Conservation (phyloP, 306 rosid genomes). For the Lathyrus oleraceus region DNA sequence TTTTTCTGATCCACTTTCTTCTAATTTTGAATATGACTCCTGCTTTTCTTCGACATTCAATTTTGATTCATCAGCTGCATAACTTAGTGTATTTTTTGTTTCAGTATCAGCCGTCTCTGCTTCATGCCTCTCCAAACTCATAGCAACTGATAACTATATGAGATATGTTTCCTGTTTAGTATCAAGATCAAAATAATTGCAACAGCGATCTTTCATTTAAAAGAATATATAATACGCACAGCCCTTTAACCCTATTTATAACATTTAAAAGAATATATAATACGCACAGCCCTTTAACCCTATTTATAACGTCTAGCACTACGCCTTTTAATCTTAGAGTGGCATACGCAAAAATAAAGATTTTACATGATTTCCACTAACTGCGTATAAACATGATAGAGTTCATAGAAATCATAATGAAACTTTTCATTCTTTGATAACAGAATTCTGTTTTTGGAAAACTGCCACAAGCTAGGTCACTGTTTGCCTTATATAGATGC, state of each 20-base stretch:
- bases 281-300: conserved; percentile 2
- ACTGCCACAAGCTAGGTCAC: no score
- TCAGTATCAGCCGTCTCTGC: conserved; percentile 48
- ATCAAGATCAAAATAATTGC: conserved; percentile 35
- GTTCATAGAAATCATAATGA: no score
- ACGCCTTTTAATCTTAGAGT: conserved; percentile 14
- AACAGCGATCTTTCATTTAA: conserved; percentile 26
- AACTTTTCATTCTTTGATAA: no score
- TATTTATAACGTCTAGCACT: conserved; percentile 4
- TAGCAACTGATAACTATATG: conserved; percentile 52
- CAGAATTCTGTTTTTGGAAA: no score
- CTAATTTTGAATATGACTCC: conserved; percentile 41
- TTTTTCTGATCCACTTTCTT: conserved; percentile 41
- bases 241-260: not conserved
- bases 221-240: conserved; percentile 6
- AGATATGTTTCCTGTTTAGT: conserved; percentile 38
- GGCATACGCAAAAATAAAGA: conserved; percentile 20
- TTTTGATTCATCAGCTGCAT: conserved; percentile 45
- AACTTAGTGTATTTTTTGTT: conserved; percentile 44
- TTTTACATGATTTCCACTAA: not conserved
- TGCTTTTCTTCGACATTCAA: conserved; percentile 43
- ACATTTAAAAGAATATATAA: conserved; percentile 12
- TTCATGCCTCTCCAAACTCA: conserved; percentile 60
- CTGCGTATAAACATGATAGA: not conserved
- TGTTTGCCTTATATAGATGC: no score